These are phyloP conservation scores for Fusarium buxicola DNA, from an alignment of 2,329 filamentous ascomycete genomes.

Conservation along the genomic window DNA sequence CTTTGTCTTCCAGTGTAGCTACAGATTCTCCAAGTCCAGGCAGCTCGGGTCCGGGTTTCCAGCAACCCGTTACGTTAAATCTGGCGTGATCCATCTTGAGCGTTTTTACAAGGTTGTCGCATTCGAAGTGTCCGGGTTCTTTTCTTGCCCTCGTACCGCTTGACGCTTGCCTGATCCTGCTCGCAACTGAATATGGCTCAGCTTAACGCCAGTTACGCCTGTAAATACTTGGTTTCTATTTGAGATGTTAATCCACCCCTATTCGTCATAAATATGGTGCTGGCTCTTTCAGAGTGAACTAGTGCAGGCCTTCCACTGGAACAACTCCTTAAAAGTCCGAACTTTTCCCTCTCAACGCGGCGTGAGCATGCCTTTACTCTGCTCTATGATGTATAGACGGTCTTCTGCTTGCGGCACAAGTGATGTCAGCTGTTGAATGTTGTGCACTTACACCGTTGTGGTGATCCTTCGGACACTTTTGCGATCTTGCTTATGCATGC, in stretches of 20 bases:
- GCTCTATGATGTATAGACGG: too few species aligned
- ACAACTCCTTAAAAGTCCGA: conserved; percentile 20
- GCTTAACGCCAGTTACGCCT: conserved; percentile 20
- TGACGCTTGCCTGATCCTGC: conserved; percentile 14
- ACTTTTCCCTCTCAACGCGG: conserved; percentile 13
- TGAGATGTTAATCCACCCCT: conserved; percentile 7
- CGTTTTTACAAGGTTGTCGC: too few species aligned
- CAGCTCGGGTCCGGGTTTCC: conserved; percentile 54
- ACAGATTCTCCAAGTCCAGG: conserved; percentile 51
- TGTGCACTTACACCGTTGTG: background rate
- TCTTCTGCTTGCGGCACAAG: too few species aligned
- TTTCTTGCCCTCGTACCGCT: conserved; percentile 8
- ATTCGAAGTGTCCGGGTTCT: conserved; percentile 6
- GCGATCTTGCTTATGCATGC: too few species aligned
- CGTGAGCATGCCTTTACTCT: background rate
- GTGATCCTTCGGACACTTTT: background rate
- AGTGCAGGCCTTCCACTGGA: conserved; percentile 22
- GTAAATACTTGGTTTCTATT: conserved; percentile 20
- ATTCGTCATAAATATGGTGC: background rate
- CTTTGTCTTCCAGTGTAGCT: conserved; percentile 56
- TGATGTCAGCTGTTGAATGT: background rate
- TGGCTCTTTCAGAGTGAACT: conserved; percentile 9
- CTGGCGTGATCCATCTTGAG: too few species aligned
- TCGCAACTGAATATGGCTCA: conserved; percentile 20
- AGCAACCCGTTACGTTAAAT: too few species aligned